Evolutionary conservation across 345 rosid genomes (phyloP).

Genomic region (Barbarea vulgaris): DNA sequence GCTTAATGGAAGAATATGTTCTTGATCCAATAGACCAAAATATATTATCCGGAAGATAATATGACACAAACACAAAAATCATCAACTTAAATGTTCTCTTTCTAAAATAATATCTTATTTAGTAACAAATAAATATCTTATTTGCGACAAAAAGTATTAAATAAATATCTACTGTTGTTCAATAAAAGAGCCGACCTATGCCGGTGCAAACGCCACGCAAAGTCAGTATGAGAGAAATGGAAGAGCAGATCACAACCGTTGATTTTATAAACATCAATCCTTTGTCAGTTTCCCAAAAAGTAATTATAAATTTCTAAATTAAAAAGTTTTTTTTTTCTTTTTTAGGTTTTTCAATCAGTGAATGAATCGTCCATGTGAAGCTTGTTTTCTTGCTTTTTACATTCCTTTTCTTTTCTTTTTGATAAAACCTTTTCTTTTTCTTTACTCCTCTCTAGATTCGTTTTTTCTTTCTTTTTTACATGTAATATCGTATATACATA

Average conservation of each 20-base stretch:
- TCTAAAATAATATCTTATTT: neutral
- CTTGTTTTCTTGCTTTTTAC: conserved; percentile 25
- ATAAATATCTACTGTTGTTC: neutral
- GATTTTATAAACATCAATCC: neutral
- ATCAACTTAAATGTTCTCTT: neutral
- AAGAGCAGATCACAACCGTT: conserved; percentile 19
- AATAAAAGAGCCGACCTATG: conserved; percentile 27
- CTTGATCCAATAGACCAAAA: neutral
- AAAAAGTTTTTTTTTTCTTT: neutral
- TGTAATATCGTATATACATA: neutral
- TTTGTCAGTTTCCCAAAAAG: conserved; percentile 37
- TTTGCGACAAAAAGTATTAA: neutral
- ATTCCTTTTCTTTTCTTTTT: neutral
- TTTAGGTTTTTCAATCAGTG: conserved; percentile 1
- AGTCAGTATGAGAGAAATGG: conserved; percentile 28
- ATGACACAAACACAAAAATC: neutral
- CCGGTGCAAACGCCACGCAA: conserved; percentile 32
- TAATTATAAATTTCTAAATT: neutral
- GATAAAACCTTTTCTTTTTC: neutral
- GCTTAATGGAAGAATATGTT: conserved; percentile 27
- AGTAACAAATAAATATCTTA: neutral
- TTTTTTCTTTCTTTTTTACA: neutral
- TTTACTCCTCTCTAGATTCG: conserved; percentile 21
- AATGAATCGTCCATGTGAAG: conserved; percentile 43
- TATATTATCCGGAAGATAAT: neutral